Base-by-base conservation (phyloP, 352 stramenopile species). In the Globisporangium paroecandrum region DNA sequence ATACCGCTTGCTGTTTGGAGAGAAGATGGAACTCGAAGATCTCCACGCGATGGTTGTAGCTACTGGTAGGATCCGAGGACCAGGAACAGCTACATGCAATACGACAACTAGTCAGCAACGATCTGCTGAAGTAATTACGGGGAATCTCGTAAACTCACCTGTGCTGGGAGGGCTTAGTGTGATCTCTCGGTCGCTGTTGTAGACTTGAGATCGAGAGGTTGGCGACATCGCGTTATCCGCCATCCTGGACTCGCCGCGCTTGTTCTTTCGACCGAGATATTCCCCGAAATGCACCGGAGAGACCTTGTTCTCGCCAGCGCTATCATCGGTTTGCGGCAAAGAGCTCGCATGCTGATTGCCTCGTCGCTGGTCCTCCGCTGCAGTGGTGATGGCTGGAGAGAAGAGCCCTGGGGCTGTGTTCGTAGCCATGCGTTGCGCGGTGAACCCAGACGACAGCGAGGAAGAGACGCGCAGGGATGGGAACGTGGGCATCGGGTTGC, bases 141-240 rank as follows among this genome's bases (percentile, higher is more conserved):
- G 27, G 13, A 47, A 0, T 25, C 5, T 0, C 13, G 9, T 34
- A 47, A 38, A 41, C 43, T 8, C 10, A 69, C 66, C 66, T 43
- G 66, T 51, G 53, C 66, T 71, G 2, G 53, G 29, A 36, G 66
- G 66, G 46, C 66, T 71, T 29, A 71, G 59, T 32, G 66, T 71
- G 53, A 67, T 66, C 25, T 62, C 53, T 24, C 66, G 59, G 25
- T 69, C 69, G 22, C 46, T 62, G 41, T 27, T 58, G 36, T 60
- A 75, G 20, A 72, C 66, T 47, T 87, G 71, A 70, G 73, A 87
- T 49, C 79, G 67, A 15, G 73, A 80, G 18, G 71, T 78, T 8
- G 78, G 78, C 18, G 78, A 86, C 27, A 56, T 76, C 58, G 71
- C 68, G 41, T 78, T 66, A 25, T 78, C 68, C 0, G 47, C 59